Evolutionary conservation across 2,329 filamentous ascomycete genomes (phyloP).

Genomic region (Talaromyces sp.): DNA sequence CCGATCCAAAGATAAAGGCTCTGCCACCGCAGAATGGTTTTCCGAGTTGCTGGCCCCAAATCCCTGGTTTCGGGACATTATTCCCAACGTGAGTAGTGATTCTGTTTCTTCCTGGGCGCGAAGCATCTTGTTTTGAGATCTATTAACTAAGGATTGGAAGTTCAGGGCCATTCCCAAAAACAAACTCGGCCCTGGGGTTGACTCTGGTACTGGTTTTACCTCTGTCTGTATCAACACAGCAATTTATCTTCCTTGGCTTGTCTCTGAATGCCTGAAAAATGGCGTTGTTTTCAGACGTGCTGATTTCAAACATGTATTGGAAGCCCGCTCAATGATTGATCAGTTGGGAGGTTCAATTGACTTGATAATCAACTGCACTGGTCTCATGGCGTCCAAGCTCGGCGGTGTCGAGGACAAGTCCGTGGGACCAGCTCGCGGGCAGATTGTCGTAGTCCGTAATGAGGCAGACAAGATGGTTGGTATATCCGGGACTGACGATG

Average conservation of each 20-base stretch:
- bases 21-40: slow-evolving; percentile 54
- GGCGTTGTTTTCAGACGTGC: slow-evolving; percentile 66
- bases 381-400: slow-evolving; percentile 66
- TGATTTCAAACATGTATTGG: slow-evolving; percentile 61
- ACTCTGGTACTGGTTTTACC: slow-evolving; percentile 70
- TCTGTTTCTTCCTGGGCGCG: too few species aligned
- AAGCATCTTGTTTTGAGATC: too few species aligned
- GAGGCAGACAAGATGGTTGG: slow-evolving; percentile 64
- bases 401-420: slow-evolving; percentile 73
- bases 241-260: slow-evolving; percentile 80
- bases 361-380: slow-evolving; percentile 79
- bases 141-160: too few species aligned
- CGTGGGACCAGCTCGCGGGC: slow-evolving; percentile 72
- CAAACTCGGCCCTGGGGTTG: slow-evolving; percentile 59
- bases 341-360: slow-evolving; percentile 57
- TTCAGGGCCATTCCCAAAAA: slow-evolving; percentile 56
- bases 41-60: slow-evolving; percentile 61
- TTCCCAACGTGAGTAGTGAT: slow-evolving; percentile 60
- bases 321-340: slow-evolving; percentile 56
- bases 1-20: slow-evolving; percentile 58
- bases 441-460: slow-evolving; percentile 79
- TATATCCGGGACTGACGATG: slow-evolving; percentile 71
- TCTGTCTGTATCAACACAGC: slow-evolving; percentile 89
- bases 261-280: slow-evolving; percentile 69
- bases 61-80: slow-evolving; percentile 68